Conservation (phyloP, 1,284 basidiomycete genomes). For the Ceratobasidium sp. region DNA sequence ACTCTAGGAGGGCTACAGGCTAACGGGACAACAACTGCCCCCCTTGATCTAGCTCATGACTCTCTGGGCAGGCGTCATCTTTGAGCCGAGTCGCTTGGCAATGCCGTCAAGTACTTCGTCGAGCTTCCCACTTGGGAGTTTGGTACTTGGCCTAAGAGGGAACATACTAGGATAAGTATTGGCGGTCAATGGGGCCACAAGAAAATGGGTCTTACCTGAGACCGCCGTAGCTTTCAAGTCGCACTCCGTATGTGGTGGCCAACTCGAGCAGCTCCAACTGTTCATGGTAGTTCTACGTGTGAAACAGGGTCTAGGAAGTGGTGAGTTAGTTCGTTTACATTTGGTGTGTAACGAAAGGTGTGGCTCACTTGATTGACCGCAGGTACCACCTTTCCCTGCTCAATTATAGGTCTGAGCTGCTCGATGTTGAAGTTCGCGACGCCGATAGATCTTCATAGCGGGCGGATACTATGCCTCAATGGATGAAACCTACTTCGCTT, state of each 20-base stretch:
- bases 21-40: conserved; percentile 77
- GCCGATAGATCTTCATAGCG: conserved; percentile 62
- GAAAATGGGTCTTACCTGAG: conserved; percentile 61
- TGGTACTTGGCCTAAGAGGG: conserved; percentile 69
- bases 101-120: conserved; percentile 72
- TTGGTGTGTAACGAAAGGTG: not conserved
- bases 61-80: conserved; percentile 73
- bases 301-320: conserved; percentile 68
- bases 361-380: conserved; percentile 75
- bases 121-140: conserved; percentile 72
- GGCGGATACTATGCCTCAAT: not conserved
- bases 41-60: conserved; percentile 79
- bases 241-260: conserved; percentile 69
- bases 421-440: conserved; percentile 77
- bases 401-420: conserved; percentile 69
- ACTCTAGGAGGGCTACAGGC: conserved; percentile 50
- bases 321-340: not conserved
- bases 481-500: conserved; percentile 64
- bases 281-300: conserved; percentile 75
- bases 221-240: conserved; percentile 78
- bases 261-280: conserved; percentile 71
- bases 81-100: conserved; percentile 64
- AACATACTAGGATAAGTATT: too few species aligned
- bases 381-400: conserved; percentile 70
- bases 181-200: not conserved